Percentiles rank a stretch among this genome's conserved stretches.
Evolutionary conservation across 225 moss, liverwort and hornwort genomes (phyloP).

Genomic region (Straminergon stramineum): DNA sequence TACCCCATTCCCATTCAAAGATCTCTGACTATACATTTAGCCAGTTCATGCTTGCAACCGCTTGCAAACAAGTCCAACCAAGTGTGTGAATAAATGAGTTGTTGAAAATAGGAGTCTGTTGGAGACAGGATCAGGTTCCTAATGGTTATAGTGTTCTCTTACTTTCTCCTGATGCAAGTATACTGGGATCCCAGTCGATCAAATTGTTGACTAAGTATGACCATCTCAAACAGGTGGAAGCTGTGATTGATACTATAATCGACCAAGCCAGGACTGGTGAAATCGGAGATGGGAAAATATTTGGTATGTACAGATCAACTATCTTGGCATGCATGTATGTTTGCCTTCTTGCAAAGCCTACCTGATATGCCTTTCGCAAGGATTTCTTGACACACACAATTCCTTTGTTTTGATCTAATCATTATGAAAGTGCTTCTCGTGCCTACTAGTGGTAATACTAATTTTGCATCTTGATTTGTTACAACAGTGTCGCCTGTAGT

Average conservation of each 20-base stretch:
- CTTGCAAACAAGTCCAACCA: neutral
- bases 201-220: neutral
- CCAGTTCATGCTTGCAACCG: neutral
- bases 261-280: constrained; percentile 85
- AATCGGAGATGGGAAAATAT: constrained; percentile 95
- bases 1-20: neutral
- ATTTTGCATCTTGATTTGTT: neutral
- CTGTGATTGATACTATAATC: constrained; percentile 64
- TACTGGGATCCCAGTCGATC: neutral
- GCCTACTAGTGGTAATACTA: neutral
- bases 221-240: constrained; percentile 51
- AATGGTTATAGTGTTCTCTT: neutral
- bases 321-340: neutral
- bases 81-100: neutral
- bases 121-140: neutral
- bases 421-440: neutral
- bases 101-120: neutral
- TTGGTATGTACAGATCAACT: constrained; percentile 25
- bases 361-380: neutral
- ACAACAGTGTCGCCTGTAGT: constrained; percentile 55
- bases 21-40: neutral
- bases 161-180: neutral
- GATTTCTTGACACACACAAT: neutral
- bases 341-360: neutral
- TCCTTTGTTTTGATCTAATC: neutral